Base-by-base conservation (phyloP, 768 basidiomycete genomes). In the Agaricus subrufescens region DNA sequence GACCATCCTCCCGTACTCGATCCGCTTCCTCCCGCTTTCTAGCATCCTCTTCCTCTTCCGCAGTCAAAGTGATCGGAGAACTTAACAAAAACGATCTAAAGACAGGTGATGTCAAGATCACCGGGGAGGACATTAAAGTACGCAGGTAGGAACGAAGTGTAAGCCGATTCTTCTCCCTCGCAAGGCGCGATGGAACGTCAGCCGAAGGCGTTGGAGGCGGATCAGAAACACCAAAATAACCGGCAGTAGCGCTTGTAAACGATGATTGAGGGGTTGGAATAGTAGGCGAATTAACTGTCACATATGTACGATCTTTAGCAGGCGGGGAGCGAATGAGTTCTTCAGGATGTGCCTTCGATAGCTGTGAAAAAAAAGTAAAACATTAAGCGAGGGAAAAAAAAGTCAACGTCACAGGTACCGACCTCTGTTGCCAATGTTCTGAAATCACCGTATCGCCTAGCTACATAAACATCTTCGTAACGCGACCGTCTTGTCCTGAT, bases 141-240 rank as follows among this genome's bases (percentile, higher is more conserved):
- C 91, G 89, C n/a, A 99, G 79, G 71, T 98, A 98, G 0, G 94
- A 86, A 19, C 97, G 85, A 15, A 99, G 82, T 0, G 97, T 98
- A 3, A 99, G 76, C 12, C 97, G 78, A 64, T 99, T 99, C 79
- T 94, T 96, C 69, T 99, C 97, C 26, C 97, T 78, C 1, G 92
- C 77, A 23, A 96, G 77, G 34, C 84, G 83, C 23, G 78, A 75
- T 27, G 74, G 67, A 26, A 61, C 59, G 30, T 47, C 54, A 9
- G 56, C 50, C 7, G 37, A 1, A 15, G 50, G 26, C 40, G 39
- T 5, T 23, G 6, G 19, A 6, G 19, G 12, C 19, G 58, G 25
- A 37, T 45, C 27, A 25, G 45, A 53, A 11, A 26, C 25, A 19
- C 7, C 11, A 48, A 29, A 25, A 5, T 19, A 47, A 38, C 55